phyloP scores from a whole-genome alignment of 805 yeast genomes.

The Metschnikowia vanudenii region DNA sequence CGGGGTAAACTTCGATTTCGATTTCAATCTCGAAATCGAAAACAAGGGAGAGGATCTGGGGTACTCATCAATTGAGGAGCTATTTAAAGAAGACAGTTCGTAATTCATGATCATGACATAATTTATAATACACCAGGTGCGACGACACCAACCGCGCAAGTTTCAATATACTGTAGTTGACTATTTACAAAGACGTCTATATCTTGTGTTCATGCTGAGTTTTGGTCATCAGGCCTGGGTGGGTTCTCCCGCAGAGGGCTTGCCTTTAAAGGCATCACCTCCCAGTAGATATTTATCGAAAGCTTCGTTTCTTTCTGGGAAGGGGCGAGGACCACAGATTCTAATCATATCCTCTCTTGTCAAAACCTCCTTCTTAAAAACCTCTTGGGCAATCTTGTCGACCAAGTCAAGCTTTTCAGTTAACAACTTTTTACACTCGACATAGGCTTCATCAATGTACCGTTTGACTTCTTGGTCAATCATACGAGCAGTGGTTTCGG shows the following conservation, averaged over 20 bases:
- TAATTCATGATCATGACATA: neutral
- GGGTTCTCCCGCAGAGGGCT: constrained; percentile 18
- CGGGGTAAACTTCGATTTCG: neutral
- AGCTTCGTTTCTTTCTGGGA: constrained; percentile 78
- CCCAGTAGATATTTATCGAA: constrained; percentile 81
- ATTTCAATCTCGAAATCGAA: neutral
- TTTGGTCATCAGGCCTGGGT: neutral
- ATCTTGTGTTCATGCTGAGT: neutral
- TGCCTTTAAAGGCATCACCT: constrained; percentile 40
- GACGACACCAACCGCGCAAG: neutral
- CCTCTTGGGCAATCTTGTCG: constrained; percentile 69
- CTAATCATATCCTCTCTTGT: constrained; percentile 80
- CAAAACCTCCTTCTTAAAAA: constrained; percentile 70
- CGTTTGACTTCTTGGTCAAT: constrained; percentile 84
- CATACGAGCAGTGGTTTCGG: constrained; percentile 77
- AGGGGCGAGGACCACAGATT: constrained; percentile 74
- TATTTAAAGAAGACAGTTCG: constrained; percentile 15
- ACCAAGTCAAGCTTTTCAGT: constrained; percentile 60
- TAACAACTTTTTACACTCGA: constrained; percentile 64
- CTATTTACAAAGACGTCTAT: constrained; percentile 8
- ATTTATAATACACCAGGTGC: neutral
- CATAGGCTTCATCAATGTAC: constrained; percentile 73
- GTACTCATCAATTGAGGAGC: constrained; percentile 22
- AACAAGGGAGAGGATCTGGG: constrained; percentile 2
- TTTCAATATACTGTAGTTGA: neutral